Conservation (phyloP, 306 rosid species). For the Begonia loranthoides region DNA sequence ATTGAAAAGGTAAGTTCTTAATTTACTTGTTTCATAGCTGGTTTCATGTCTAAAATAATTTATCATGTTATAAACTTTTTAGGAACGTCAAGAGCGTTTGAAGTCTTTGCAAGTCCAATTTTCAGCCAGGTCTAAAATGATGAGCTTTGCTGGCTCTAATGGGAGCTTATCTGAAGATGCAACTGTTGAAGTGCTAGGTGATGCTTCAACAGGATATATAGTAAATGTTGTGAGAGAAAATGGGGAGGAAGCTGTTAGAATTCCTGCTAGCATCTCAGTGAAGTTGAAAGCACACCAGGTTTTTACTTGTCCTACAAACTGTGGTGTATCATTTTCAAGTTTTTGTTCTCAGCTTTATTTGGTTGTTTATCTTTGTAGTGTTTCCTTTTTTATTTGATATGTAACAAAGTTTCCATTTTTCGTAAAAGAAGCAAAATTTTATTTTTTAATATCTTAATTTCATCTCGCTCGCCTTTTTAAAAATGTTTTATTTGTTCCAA, state of each 20-base stretch:
- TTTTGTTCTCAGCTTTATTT: not conserved
- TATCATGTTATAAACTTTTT: constrained; percentile 11
- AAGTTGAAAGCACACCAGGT: constrained; percentile 93
- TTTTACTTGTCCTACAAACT: constrained; percentile 3
- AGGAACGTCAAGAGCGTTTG: constrained; percentile 97
- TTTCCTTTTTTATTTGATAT: not conserved
- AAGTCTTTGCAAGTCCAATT: constrained; percentile 68
- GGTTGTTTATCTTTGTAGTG: not conserved
- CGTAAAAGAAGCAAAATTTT: not conserved
- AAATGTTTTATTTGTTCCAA: too few species aligned
- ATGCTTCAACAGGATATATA: constrained; percentile 58
- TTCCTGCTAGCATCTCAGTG: constrained; percentile 85
- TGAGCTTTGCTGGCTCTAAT: constrained; percentile 36
- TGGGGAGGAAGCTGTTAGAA: constrained; percentile 82
- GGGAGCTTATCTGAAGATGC: constrained; percentile 71
- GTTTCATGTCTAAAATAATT: constrained; percentile 7
- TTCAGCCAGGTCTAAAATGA: constrained; percentile 52
- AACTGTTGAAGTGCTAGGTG: constrained; percentile 70
- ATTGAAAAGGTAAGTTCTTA: constrained; percentile 62
- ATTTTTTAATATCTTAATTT: too few species aligned
- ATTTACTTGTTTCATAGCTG: constrained; percentile 8
- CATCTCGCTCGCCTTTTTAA: too few species aligned
- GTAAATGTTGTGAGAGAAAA: constrained; percentile 94
- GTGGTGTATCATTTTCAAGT: not conserved
- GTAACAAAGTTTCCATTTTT: not conserved